Percentiles rank a stretch among this genome's conserved stretches.
These are phyloP conservation scores for Trichoderma harzianum DNA, from an alignment of 2,329 filamentous ascomycete species.

Conservation along the genomic window DNA sequence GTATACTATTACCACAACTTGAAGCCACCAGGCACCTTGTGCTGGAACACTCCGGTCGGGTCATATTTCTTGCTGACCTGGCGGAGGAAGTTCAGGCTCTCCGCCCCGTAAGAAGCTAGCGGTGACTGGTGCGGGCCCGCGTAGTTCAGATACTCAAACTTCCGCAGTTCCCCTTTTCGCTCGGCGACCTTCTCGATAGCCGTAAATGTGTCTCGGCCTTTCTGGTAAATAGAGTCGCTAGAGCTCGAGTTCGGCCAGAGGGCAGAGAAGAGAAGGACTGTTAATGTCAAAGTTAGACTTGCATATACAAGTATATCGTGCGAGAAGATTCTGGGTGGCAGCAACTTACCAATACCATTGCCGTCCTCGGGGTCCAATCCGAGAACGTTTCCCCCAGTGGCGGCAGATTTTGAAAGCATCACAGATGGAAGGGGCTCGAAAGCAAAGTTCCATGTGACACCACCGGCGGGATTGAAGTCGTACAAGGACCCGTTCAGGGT, in stretches of 20 bases:
- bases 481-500: neutral
- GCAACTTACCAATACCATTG: neutral
- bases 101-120: neutral
- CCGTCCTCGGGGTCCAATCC: neutral
- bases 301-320: neutral
- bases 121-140: neutral
- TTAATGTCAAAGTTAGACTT: neutral
- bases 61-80: slow-evolving; percentile 33
- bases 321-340: neutral
- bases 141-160: slow-evolving; percentile 12
- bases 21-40: slow-evolving; percentile 27
- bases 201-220: neutral
- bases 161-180: neutral
- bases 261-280: slow-evolving; percentile 2
- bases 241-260: slow-evolving; percentile 9
- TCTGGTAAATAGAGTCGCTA: neutral
- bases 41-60: slow-evolving; percentile 33
- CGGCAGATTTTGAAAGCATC: neutral
- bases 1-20: slow-evolving; percentile 30
- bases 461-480: neutral
- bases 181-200: neutral
- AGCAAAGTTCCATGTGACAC: slow-evolving; percentile 3
- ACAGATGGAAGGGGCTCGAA: slow-evolving; percentile 4
- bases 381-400: neutral
- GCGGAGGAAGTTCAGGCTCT: neutral